Conservation (phyloP, 306 rosid species). For the Quercus mongolica region DNA sequence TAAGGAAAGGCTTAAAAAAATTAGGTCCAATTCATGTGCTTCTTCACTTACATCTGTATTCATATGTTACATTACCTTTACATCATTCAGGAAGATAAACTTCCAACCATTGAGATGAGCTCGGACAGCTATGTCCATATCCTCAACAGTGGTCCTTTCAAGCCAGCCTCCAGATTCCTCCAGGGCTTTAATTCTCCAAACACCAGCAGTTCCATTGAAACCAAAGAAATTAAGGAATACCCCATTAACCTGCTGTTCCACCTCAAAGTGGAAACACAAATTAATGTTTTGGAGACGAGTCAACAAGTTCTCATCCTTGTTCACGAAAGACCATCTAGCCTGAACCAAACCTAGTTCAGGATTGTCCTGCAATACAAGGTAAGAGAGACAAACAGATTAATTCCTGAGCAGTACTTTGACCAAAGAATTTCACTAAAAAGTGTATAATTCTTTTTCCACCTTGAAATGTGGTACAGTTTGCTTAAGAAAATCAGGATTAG, state of each 20-base stretch:
- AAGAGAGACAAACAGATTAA: not conserved
- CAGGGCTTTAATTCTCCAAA: conserved; percentile 92
- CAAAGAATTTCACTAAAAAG: conserved; percentile 1
- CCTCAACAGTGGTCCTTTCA: conserved; percentile 93
- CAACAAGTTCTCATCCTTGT: conserved; percentile 90
- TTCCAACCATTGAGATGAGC: conserved; percentile 98
- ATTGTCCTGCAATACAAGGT: conserved; percentile 57
- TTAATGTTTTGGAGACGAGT: conserved; percentile 96
- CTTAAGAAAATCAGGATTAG: conserved; percentile 90
- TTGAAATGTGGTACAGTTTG: conserved; percentile 84
- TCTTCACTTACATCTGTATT: not conserved
- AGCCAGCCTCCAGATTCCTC: conserved; percentile 98
- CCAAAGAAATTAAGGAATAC: conserved; percentile 86
- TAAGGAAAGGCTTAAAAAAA: not conserved
- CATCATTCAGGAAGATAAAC: conserved; percentile 84
- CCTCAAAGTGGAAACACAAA: conserved; percentile 96
- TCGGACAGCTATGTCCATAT: conserved; percentile 95
- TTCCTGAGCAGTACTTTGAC: conserved; percentile 11
- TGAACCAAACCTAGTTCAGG: conserved; percentile 83
- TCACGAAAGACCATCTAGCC: conserved; percentile 94
- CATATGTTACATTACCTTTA: conserved; percentile 60
- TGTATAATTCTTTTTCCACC: conserved; percentile 40
- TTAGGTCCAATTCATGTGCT: not conserved
- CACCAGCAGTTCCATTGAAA: conserved; percentile 98
- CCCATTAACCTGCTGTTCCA: conserved; percentile 97